Conservation (phyloP, 2,329 filamentous ascomycete genomes). For the Boeremia lycopersici region DNA sequence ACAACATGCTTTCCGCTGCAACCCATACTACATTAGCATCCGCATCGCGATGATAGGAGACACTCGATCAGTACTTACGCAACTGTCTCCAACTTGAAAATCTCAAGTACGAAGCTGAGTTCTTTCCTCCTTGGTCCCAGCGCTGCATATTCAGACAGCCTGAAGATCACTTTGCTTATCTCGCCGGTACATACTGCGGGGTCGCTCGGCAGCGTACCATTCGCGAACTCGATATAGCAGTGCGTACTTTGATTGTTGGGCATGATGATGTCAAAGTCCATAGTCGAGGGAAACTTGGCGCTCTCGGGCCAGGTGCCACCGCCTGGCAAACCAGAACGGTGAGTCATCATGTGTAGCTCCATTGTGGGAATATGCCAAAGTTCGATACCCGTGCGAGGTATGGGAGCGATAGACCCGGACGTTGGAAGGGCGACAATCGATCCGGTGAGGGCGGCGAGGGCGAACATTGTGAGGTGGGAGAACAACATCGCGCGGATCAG, state of each 20-base stretch:
- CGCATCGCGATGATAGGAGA: background rate
- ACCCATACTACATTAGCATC: background rate
- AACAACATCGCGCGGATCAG: background rate
- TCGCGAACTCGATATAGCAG: conserved; percentile 19
- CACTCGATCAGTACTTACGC: background rate
- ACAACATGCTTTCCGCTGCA: background rate
- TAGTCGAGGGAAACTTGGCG: conserved; percentile 27
- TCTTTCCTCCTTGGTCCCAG: background rate
- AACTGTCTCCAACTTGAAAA: background rate
- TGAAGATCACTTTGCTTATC: conserved; percentile 6
- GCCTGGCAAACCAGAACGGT: conserved; percentile 27
- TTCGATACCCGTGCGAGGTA: conserved; percentile 5
- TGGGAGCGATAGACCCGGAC: background rate
- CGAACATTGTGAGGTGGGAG: background rate
- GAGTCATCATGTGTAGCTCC: conserved; percentile 37
- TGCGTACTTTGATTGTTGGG: conserved; percentile 8
- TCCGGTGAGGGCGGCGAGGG: background rate
- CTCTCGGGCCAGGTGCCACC: conserved; percentile 26
- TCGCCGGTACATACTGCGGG: background rate
- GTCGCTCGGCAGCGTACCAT: conserved; percentile 19
- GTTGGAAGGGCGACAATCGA: conserved; percentile 1
- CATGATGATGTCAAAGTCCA: conserved; percentile 30
- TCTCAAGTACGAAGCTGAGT: background rate
- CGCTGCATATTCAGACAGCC: conserved; percentile 2
- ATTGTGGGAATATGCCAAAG: conserved; percentile 29